Conservation (phyloP, 2,329 filamentous ascomycete species). For the Diaporthe capsici region DNA sequence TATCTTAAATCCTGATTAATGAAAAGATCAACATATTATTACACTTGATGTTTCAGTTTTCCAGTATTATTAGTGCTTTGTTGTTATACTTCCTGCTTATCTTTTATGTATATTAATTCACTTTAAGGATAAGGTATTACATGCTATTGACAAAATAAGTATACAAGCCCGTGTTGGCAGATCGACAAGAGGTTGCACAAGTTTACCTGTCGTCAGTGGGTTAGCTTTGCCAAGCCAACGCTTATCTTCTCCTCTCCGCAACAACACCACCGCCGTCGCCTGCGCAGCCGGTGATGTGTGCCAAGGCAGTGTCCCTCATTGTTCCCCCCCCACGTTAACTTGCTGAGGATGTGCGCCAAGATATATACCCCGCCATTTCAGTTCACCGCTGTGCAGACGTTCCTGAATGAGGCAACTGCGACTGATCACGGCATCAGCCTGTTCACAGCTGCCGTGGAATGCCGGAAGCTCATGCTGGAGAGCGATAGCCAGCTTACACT, state of each 20-base stretch:
- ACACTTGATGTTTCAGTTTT: too few species aligned
- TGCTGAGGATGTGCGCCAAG: background rate
- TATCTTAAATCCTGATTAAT: too few species aligned
- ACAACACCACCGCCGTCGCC: background rate
- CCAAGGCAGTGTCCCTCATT: constrained; percentile 24
- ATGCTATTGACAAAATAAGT: too few species aligned
- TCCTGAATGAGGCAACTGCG: constrained; percentile 26
- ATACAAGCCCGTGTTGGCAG: too few species aligned
- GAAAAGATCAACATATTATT: too few species aligned
- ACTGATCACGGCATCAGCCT: constrained; percentile 5
- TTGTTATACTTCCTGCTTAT: too few species aligned
- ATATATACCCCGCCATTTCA: constrained; percentile 18
- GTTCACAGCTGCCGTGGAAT: background rate
- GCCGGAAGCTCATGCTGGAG: background rate
- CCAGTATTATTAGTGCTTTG: too few species aligned
- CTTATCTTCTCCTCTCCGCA: constrained; percentile 11
- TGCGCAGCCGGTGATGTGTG: background rate
- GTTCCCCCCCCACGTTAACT: background rate
- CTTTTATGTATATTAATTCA: too few species aligned
- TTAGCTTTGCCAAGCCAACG: background rate
- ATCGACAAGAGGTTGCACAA: background rate
- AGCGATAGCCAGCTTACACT: background rate
- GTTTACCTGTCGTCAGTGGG: background rate
- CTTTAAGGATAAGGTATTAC: too few species aligned
- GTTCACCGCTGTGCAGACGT: constrained; percentile 9